These are phyloP conservation scores for Penicillium capsulatum DNA, from an alignment of 2,329 filamentous ascomycete genomes.

Conservation along the genomic window DNA sequence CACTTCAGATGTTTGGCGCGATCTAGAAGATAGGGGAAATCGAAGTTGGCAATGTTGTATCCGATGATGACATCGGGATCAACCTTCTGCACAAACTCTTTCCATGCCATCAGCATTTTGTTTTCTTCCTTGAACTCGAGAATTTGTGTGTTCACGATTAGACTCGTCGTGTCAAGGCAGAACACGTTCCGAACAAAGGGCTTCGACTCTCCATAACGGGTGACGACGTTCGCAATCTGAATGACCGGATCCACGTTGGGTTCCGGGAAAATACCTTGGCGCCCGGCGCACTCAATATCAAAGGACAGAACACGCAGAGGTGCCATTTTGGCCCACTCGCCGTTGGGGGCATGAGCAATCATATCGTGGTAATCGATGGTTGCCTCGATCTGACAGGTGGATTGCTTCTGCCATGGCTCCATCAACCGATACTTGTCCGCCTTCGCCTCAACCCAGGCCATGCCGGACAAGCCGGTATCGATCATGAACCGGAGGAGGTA, in stretches of 20 bases:
- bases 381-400: conserved; percentile 95
- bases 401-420: conserved; percentile 64
- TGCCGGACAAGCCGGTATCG: conserved; percentile 86
- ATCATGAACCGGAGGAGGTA: conserved; percentile 98
- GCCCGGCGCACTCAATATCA: conserved; percentile 96
- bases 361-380: conserved; percentile 76
- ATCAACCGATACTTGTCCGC: conserved; percentile 69
- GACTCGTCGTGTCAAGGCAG: conserved; percentile 83
- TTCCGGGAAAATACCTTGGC: conserved; percentile 96
- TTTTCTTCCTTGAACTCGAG: conserved; percentile 76
- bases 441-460: conserved; percentile 94
- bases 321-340: conserved; percentile 97
- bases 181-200: conserved; percentile 97
- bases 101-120: conserved; percentile 89
- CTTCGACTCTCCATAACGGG: conserved; percentile 88
- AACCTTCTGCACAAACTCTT: conserved; percentile 79
- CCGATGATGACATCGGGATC: conserved; percentile 98
- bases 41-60: conserved; percentile 98
- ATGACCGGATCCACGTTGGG: conserved; percentile 89
- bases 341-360: conserved; percentile 80
- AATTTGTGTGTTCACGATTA: conserved; percentile 92
- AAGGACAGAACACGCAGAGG: conserved; percentile 90
- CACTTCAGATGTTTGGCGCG: conserved; percentile 81
- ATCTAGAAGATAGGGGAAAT: conserved; percentile 92
- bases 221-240: conserved; percentile 96